These are phyloP conservation scores for Russula griseocarnosa DNA, from an alignment of 768 basidiomycete genomes.

Conservation along the genomic window DNA sequence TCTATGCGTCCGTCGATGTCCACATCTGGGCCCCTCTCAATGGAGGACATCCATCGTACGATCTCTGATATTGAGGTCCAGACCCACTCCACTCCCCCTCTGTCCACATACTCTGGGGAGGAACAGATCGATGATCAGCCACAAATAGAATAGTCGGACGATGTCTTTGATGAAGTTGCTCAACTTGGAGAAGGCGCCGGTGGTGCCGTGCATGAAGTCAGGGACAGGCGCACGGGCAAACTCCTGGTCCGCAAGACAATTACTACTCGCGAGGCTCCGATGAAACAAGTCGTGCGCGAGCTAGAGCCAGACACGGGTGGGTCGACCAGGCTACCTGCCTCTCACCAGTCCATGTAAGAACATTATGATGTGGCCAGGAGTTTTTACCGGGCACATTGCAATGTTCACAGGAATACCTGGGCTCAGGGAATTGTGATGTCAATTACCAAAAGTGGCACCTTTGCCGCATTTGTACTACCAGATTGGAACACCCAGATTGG, in stretches of 20 bases:
- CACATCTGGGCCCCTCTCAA: conserved; percentile 26
- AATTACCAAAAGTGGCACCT: too few species aligned
- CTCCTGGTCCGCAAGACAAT: conserved; percentile 95
- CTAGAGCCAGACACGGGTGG: too few species aligned
- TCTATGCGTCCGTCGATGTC: conserved; percentile 37
- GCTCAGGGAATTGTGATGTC: too few species aligned
- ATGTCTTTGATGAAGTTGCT: conserved; percentile 65
- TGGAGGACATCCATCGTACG: conserved; percentile 30
- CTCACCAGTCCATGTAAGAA: too few species aligned
- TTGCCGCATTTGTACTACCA: too few species aligned
- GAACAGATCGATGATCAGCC: conserved; percentile 37
- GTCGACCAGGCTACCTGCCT: too few species aligned
- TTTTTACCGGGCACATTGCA: too few species aligned
- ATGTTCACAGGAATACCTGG: too few species aligned
- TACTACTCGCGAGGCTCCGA: conserved; percentile 83
- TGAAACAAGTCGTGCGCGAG: conserved; percentile 90
- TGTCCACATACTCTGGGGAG: conserved; percentile 31
- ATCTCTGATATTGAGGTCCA: conserved; percentile 31
- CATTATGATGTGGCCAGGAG: too few species aligned
- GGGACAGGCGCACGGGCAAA: conserved; percentile 69
- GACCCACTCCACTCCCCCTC: conserved; percentile 39
- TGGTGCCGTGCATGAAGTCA: conserved; percentile 93
- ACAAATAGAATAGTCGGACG: conserved; percentile 55
- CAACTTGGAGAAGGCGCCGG: conserved; percentile 94
- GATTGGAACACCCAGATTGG: too few species aligned